Evolutionary conservation across 306 rosid species (phyloP).

Genomic region (Ziziphus jujuba): DNA sequence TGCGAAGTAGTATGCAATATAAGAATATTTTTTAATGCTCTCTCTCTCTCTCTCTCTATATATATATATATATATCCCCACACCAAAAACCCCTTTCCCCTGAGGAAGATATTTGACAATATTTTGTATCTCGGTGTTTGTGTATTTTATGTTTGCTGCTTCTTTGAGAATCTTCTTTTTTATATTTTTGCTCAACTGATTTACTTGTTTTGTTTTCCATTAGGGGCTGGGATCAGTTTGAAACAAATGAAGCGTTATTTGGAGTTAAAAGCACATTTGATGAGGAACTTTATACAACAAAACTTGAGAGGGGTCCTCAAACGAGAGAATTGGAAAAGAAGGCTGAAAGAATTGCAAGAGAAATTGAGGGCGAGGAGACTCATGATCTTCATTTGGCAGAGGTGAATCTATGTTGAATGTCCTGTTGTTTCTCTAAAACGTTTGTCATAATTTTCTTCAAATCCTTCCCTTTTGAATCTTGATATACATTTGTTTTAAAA

Average conservation of each 20-base stretch:
- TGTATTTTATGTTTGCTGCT: neutral
- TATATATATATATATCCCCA: too few relatives aligned
- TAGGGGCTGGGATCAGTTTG: slow-evolving; percentile 96
- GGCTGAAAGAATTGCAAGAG: slow-evolving; percentile 83
- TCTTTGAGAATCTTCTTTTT: neutral
- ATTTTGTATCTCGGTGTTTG: too few relatives aligned
- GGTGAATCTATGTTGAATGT: slow-evolving; percentile 48
- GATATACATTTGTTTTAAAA: slow-evolving; percentile 27
- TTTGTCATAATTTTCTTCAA: slow-evolving; percentile 3
- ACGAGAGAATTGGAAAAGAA: slow-evolving; percentile 71
- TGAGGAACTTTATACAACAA: slow-evolving; percentile 88
- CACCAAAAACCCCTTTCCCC: too few relatives aligned
- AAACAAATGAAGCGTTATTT: slow-evolving; percentile 74
- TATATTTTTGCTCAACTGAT: neutral
- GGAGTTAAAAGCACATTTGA: slow-evolving; percentile 91
- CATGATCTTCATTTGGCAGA: slow-evolving; percentile 92
- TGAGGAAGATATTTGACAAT: too few relatives aligned
- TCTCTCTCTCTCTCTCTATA: too few relatives aligned
- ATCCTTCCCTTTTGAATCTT: slow-evolving; percentile 20
- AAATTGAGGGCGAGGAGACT: slow-evolving; percentile 95
- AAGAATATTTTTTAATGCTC: too few relatives aligned
- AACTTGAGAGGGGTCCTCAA: slow-evolving; percentile 82
- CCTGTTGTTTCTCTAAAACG: slow-evolving; percentile 7
- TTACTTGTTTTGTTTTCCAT: slow-evolving; percentile 1
- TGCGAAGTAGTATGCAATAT: neutral